A percentile compares a stretch with the other conserved stretches of the same genome.
phyloP scores from a whole-genome alignment of 257 asterid species.

The Solanum sitiens region DNA sequence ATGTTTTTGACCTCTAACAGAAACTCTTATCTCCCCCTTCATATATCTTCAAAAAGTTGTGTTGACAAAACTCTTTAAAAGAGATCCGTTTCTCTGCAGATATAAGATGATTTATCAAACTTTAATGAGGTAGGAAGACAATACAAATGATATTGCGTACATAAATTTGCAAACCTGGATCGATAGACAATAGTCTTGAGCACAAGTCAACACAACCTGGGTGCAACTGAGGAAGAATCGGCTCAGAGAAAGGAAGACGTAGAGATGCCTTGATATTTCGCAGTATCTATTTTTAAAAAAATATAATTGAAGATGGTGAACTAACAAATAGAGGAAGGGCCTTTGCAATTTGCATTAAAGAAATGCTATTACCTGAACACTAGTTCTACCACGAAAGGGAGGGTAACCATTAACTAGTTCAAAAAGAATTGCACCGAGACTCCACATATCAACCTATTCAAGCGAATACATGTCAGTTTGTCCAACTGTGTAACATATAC shows the following conservation, averaged over 20 bases:
- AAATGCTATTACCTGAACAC: conserved; percentile 26
- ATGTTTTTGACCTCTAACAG: background rate
- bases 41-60: conserved; percentile 12
- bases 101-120: background rate
- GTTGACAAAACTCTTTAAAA: conserved; percentile 34
- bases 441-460: conserved; percentile 51
- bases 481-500: background rate
- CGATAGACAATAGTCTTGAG: conserved; percentile 28
- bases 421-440: conserved; percentile 44
- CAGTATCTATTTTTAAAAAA: conserved; percentile 23
- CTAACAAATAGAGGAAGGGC: background rate
- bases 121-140: background rate
- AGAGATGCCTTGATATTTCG: conserved; percentile 31
- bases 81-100: conserved; percentile 41
- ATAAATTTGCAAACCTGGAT: conserved; percentile 26
- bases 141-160: background rate
- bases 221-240: conserved; percentile 23
- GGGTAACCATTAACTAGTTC: conserved; percentile 52
- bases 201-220: conserved; percentile 33
- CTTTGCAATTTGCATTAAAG: background rate
- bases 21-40: background rate
- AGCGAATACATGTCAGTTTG: background rate
- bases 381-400: conserved; percentile 40
- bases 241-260: conserved; percentile 26
- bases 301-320: background rate